Percentiles rank a stretch among this genome's conserved stretches.
Evolutionary conservation across 495 filamentous ascomycete genomes (phyloP).

Genomic region (Aspergillus taichungensis): DNA sequence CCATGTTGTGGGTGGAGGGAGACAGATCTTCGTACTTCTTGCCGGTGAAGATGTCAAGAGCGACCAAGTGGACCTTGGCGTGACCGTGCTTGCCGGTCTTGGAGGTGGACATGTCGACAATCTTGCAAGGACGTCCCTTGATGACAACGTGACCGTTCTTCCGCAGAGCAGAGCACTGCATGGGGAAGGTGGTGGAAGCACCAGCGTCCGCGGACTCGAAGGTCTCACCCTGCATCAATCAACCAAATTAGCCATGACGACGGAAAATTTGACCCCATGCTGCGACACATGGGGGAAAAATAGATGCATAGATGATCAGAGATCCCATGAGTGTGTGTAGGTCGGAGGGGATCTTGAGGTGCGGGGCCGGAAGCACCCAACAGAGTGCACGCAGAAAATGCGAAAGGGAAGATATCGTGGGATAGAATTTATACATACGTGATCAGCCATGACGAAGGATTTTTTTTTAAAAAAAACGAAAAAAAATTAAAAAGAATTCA

Average conservation of each 20-base stretch:
- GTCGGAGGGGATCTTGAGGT: conserved; percentile 25
- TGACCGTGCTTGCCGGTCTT: conserved; percentile 99
- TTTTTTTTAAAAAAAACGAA: conserved; percentile 1
- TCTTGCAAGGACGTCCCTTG: conserved; percentile 98
- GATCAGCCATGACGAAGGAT: conserved; percentile 36
- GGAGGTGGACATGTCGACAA: conserved; percentile 99
- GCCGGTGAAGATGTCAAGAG: conserved; percentile 96
- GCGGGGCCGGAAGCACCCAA: conserved; percentile 22
- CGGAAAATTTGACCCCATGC: conserved; percentile 12
- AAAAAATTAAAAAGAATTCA: not conserved
- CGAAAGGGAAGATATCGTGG: not conserved
- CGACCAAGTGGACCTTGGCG: conserved; percentile 98
- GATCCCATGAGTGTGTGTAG: conserved; percentile 1
- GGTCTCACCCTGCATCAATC: conserved; percentile 37
- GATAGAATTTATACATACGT: conserved; percentile 20
- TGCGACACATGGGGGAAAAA: not conserved
- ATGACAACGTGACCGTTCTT: conserved; percentile 99
- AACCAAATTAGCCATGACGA: conserved; percentile 39
- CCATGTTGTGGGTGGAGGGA: conserved; percentile 99
- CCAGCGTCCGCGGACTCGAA: conserved; percentile 92
- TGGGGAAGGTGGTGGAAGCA: conserved; percentile 86
- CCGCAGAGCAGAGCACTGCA: conserved; percentile 98
- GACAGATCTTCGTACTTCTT: conserved; percentile 99
- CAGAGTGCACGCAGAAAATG: conserved; percentile 2
- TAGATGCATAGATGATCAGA: conserved; percentile 4